Conservation (phyloP, 129 eudicot species). For the Flaveria bidentis region DNA sequence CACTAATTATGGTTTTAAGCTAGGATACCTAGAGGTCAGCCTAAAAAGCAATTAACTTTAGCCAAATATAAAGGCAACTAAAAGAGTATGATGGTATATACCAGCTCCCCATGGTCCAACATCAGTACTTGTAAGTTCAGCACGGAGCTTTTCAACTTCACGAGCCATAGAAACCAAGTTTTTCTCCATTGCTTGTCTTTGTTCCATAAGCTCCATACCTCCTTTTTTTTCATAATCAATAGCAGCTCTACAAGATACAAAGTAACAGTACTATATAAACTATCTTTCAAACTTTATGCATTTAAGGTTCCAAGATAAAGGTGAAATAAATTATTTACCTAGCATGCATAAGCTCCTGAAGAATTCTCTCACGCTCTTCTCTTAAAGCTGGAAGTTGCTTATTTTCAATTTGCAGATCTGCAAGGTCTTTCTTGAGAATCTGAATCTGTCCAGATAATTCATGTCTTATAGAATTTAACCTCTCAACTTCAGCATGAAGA, state of each 20-base stretch:
- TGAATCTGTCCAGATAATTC: constrained; percentile 65
- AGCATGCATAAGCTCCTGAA: constrained; percentile 76
- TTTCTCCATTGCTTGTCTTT: constrained; percentile 82
- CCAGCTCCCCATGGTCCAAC: constrained; percentile 76
- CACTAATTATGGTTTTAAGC: constrained; percentile 10
- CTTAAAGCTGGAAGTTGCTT: constrained; percentile 70
- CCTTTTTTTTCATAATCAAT: constrained; percentile 92
- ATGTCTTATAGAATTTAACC: constrained; percentile 55
- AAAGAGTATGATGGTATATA: constrained; percentile 29
- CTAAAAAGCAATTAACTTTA: constrained; percentile 18
- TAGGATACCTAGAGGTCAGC: constrained; percentile 16
- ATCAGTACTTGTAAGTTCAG: constrained; percentile 65
- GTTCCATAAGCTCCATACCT: constrained; percentile 75
- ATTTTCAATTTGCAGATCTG: constrained; percentile 65
- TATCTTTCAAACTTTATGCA: background rate
- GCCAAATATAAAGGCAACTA: constrained; percentile 20
- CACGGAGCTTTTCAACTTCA: constrained; percentile 86
- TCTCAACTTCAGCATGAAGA: constrained; percentile 74
- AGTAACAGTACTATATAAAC: constrained; percentile 4
- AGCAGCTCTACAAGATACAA: constrained; percentile 56
- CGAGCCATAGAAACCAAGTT: constrained; percentile 81
- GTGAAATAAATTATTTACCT: constrained; percentile 49
- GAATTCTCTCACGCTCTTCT: constrained; percentile 77
- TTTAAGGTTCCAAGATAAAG: constrained; percentile 13
- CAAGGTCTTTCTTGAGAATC: constrained; percentile 59